A percentile compares a stretch with the other conserved stretches of the same genome.
phyloP scores from a whole-genome alignment of 352 stramenopile genomes.

The Phytophthora vignae region DNA sequence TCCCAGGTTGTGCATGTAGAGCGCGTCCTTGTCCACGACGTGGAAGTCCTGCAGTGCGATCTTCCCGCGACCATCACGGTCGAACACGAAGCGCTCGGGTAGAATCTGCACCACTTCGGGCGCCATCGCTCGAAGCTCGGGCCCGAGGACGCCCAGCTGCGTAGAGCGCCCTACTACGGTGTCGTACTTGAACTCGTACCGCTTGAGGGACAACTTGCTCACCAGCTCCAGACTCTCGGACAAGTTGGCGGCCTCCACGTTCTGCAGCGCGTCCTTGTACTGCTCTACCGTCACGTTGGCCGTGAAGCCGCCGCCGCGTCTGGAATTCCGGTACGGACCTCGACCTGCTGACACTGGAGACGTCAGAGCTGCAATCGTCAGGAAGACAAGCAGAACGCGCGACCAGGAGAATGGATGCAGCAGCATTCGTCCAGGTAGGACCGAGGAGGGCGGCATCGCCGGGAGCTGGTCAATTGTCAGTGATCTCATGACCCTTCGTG shows the following conservation, averaged over 20 bases:
- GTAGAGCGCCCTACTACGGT: conserved; percentile 60
- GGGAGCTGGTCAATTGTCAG: too few species aligned
- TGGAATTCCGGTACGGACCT: conserved; percentile 41
- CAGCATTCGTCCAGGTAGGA: too few species aligned
- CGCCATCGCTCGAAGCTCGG: conserved; percentile 61
- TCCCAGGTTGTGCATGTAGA: conserved; percentile 94
- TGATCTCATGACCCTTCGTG: too few species aligned
- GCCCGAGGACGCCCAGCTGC: conserved; percentile 77
- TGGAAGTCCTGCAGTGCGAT: conserved; percentile 86
- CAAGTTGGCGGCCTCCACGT: conserved; percentile 53
- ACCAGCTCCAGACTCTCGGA: conserved; percentile 60
- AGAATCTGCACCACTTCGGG: conserved; percentile 81
- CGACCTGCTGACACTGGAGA: conserved; percentile 7
- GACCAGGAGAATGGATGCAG: neutral
- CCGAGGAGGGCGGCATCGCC: too few species aligned
- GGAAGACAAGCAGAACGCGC: neutral
- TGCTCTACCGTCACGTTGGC: conserved; percentile 53
- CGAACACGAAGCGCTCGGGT: conserved; percentile 63
- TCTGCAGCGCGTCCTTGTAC: conserved; percentile 59
- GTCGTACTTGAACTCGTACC: conserved; percentile 56
- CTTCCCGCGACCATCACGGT: conserved; percentile 53
- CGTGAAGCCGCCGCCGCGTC: conserved; percentile 27
- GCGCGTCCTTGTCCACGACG: conserved; percentile 86
- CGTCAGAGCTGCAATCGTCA: neutral
- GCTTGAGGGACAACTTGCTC: conserved; percentile 58